Percentiles rank a stretch among this genome's conserved stretches.
phyloP scores from a whole-genome alignment of 2,329 filamentous ascomycete genomes.

The Biscogniauxia marginata region DNA sequence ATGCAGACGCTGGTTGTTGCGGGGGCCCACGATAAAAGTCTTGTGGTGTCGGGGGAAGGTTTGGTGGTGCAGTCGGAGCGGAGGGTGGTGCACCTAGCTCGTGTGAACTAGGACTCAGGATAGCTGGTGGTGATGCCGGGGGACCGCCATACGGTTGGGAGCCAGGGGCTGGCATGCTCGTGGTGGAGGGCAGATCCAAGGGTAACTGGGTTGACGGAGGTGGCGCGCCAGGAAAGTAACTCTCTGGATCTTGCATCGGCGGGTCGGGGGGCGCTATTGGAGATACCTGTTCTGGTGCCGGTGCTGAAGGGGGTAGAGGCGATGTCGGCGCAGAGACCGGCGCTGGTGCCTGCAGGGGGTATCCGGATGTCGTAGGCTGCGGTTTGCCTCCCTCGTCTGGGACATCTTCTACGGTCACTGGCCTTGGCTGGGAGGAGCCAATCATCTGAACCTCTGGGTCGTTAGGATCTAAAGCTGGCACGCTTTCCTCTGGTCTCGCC shows the following conservation, averaged over 20 bases:
- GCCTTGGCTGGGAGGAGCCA: conserved; percentile 36
- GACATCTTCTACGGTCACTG: conserved; percentile 53
- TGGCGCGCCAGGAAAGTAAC: conserved; percentile 29
- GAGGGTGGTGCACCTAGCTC: conserved; percentile 27
- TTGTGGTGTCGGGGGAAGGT: conserved; percentile 30
- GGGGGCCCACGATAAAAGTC: conserved; percentile 35
- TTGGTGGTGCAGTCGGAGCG: conserved; percentile 31
- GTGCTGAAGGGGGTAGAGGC: conserved; percentile 28
- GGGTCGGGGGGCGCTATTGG: conserved; percentile 32
- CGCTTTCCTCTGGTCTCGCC: conserved; percentile 42
- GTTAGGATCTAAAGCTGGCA: conserved; percentile 55
- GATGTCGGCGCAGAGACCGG: conserved; percentile 39
- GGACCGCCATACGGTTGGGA: conserved; percentile 7
- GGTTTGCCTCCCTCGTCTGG: conserved; percentile 42
- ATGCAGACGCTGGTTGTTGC: conserved; percentile 27
- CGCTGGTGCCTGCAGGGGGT: conserved; percentile 30
- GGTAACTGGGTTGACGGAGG: conserved; percentile 15
- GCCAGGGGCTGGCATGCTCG: conserved; percentile 30
- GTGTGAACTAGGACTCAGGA: conserved; percentile 26
- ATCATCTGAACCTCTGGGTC: conserved; percentile 64
- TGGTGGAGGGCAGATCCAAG: conserved; percentile 31
- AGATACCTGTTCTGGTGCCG: conserved; percentile 32
- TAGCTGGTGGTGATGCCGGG: conserved; percentile 24
- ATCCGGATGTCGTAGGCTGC: conserved; percentile 17
- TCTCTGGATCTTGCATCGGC: conserved; percentile 24